Evolutionary conservation across 768 basidiomycete species (phyloP), one percentile per base, ranked within the genome.

Genomic region (Scleroderma citrinum): DNA sequence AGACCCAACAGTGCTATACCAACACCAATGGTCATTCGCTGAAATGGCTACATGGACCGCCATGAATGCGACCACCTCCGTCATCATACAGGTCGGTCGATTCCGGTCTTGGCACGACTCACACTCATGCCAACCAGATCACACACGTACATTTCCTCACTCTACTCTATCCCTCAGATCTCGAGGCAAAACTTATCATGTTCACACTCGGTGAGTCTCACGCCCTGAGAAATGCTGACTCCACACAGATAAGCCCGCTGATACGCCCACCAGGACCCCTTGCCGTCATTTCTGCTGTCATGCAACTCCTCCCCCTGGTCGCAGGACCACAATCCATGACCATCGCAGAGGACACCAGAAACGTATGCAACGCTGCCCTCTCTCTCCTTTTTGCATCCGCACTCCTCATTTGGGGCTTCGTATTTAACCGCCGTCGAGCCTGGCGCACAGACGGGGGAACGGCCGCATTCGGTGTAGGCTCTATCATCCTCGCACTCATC

Each of bases 131-230:
- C 50, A 49, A 47, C 42, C 1, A 97, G 92, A 87, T 92, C 44
- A 95, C 96, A 0, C 94, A 98, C 63, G 96, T 99, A 44, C 96
- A 98, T 66, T 97, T 98, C 67, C 75, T 99, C 47, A 95, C 96
- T 7, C 76, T 98, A 11, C 75, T 99, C 10, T 99, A 90, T 64
- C 96, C 96, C 7, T 97, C 95, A 19, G 72, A 78, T 21, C 77
- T 95, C 20, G 96, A 98, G 70, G 86, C 82, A 3, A 72, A 85
- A 30, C 78, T 99, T 34, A 92, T 99, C 41, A 85, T 92, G 60
- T 70, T 80, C 36, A 75, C 97, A 10, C 79, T 99, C 16, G 92
- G 85, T 85, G 55, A 35, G 75, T 71, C 19, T n/a, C 38, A n/a
- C 17, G 7, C 17, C 17, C 39, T 14, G 13, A 14, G 21, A 40